Evolutionary conservation across 768 basidiomycete genomes (phyloP), one percentile per base, ranked within the genome.

Genomic region (Tephrocybe sp.): DNA sequence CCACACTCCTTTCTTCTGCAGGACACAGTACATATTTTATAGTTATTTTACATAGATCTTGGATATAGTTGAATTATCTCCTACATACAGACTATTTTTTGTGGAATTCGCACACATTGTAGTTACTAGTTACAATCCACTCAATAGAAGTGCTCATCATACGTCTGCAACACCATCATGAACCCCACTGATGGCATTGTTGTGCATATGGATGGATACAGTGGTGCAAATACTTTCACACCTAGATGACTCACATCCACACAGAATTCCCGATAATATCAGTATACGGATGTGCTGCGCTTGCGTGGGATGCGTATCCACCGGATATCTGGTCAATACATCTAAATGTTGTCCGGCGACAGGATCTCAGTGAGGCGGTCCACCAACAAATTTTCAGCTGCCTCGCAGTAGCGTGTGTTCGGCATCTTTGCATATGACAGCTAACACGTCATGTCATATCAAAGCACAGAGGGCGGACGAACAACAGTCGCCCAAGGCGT

Each of bases 1-100:
- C 51, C 54, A 57, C 61, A 40, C 38, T 59, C 56, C 45, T 56
- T 61, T 49, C 11, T 46, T 49, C 38, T 47, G 28, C 50, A 38
- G 49, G 54, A 56, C 57, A 55, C 49, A 50, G 34, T 55, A 43
- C 24, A 28, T n/a, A 18, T 53, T 48, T 53, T 47, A 55, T 57
- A 40, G 26, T 37, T 49, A 48, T 54, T 50, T 48, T 30, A 45
- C 25, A 53, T 57, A 51, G 34, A 53, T 44, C 28, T 55, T 57
- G 55, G 49, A 55, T 57, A 52, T 47, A 55, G 49, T 60, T 53
- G 7, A 36, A 9, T 36, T 36, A 36, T 15, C 7, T 48, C 41
- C 41, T 51, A 59, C 48, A 48, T 48, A 53, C 53, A 47, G 48
- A 54, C 50, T 50, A 48, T 32, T 50, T 40, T 40, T 30, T 21